A percentile compares a stretch with the other conserved stretches of the same genome.
Evolutionary conservation across 768 basidiomycete species (phyloP).

Genomic region (Amanita phalloides): DNA sequence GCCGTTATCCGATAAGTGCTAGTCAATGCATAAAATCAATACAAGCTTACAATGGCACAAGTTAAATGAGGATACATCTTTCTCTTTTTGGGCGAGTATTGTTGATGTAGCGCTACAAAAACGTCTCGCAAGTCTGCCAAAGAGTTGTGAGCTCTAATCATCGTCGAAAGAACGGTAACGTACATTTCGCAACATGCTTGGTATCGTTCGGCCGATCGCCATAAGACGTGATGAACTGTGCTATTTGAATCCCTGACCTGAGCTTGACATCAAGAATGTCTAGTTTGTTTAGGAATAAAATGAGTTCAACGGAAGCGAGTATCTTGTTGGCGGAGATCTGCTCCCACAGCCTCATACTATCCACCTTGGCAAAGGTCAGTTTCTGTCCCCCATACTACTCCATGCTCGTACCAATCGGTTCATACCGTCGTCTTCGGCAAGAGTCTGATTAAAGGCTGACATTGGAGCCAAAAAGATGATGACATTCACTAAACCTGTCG

Average conservation of each 20-base stretch:
- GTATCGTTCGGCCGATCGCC: slow-evolving; percentile 39
- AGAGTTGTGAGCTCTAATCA: background rate
- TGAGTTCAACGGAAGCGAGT: slow-evolving; percentile 40
- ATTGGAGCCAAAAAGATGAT: slow-evolving; percentile 61
- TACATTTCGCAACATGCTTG: slow-evolving; percentile 44
- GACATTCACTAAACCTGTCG: slow-evolving; percentile 33
- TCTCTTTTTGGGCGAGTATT: slow-evolving; percentile 34
- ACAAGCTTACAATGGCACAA: slow-evolving; percentile 41
- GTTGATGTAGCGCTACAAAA: slow-evolving; percentile 38
- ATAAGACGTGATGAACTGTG: slow-evolving; percentile 46
- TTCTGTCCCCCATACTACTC: slow-evolving; percentile 19
- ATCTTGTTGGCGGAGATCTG: slow-evolving; percentile 47
- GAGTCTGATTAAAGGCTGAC: slow-evolving; percentile 53
- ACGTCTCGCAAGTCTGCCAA: slow-evolving; percentile 38
- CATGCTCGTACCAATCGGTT: slow-evolving; percentile 44
- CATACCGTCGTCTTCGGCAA: slow-evolving; percentile 44
- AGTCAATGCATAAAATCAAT: slow-evolving; percentile 6
- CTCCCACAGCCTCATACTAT: slow-evolving; percentile 51
- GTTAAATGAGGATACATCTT: slow-evolving; percentile 45
- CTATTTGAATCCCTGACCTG: slow-evolving; percentile 37
- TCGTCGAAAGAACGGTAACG: slow-evolving; percentile 11
- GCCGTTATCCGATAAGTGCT: slow-evolving; percentile 7
- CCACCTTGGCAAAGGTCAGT: slow-evolving; percentile 11
- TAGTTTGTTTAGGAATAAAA: slow-evolving; percentile 53
- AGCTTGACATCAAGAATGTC: slow-evolving; percentile 51